Evolutionary conservation across 441 rosid species (phyloP).

Genomic region (Bocquillonia castaneifolia): DNA sequence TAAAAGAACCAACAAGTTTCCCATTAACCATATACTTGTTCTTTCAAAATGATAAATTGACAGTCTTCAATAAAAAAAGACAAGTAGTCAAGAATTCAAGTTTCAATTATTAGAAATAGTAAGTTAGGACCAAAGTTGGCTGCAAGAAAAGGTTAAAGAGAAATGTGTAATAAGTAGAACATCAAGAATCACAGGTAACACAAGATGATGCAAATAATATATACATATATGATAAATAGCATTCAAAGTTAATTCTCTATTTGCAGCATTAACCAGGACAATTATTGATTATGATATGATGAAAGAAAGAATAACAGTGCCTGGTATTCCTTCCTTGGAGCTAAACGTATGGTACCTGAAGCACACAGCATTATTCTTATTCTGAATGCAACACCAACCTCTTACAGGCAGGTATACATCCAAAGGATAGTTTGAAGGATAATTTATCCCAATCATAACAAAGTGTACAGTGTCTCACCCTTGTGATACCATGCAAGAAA

Average conservation of each 20-base stretch:
- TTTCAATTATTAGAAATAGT: not conserved
- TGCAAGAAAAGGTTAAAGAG: not conserved
- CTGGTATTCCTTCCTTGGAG: too few species aligned
- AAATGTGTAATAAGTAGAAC: slow-evolving; percentile 4
- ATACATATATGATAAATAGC: too few species aligned
- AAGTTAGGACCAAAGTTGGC: not conserved
- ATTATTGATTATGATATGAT: too few species aligned
- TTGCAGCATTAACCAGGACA: too few species aligned
- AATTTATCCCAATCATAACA: not conserved
- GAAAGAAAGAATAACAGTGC: too few species aligned
- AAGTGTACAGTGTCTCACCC: not conserved
- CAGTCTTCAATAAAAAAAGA: not conserved
- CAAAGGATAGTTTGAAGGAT: not conserved
- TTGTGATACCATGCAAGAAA: not conserved
- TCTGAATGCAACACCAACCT: not conserved
- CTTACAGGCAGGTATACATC: not conserved
- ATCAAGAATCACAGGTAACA: not conserved
- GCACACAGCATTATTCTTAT: not conserved
- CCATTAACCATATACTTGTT: too few species aligned
- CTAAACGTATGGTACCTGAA: too few species aligned
- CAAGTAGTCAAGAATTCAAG: not conserved
- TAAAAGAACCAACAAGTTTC: too few species aligned
- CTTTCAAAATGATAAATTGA: too few species aligned
- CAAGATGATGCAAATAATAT: too few species aligned
- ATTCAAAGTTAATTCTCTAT: too few species aligned